Percentiles rank a stretch among this genome's conserved stretches.
Evolutionary conservation across 1,284 basidiomycete species (phyloP).

Genomic region (Pyrrhoderma noxium): DNA sequence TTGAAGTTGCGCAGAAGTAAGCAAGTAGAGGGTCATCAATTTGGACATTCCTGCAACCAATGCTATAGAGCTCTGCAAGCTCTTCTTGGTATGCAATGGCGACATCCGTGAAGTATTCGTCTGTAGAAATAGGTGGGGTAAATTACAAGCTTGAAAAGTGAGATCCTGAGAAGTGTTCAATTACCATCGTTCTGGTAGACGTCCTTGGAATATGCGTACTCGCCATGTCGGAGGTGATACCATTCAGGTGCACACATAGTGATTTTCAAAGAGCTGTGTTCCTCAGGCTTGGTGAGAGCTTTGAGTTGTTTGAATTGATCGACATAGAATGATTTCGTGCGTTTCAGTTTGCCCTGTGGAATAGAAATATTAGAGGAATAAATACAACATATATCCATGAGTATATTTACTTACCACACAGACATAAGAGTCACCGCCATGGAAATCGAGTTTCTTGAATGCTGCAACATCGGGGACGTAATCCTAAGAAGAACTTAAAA

Average conservation of each 20-base stretch:
- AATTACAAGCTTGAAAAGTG: neutral
- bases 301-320: slow-evolving; percentile 56
- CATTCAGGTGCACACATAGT: slow-evolving; percentile 72
- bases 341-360: slow-evolving; percentile 50
- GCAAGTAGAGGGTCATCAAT: slow-evolving; percentile 69
- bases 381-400: neutral
- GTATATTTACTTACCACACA: slow-evolving; percentile 18
- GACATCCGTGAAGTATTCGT: slow-evolving; percentile 69
- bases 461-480: slow-evolving; percentile 38
- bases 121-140: too few species aligned
- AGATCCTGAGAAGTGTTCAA: slow-evolving; percentile 16
- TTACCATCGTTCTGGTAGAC: slow-evolving; percentile 57
- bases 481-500: slow-evolving; percentile 21
- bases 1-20: slow-evolving; percentile 57
- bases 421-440: slow-evolving; percentile 24
- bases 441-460: slow-evolving; percentile 32
- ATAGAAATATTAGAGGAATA: neutral
- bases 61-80: slow-evolving; percentile 62
- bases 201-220: slow-evolving; percentile 47
- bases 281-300: slow-evolving; percentile 45
- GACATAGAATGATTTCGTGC: slow-evolving; percentile 57
- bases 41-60: slow-evolving; percentile 71
- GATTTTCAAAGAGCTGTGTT: slow-evolving; percentile 55
- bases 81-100: slow-evolving; percentile 65
- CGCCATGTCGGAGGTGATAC: slow-evolving; percentile 70